phyloP scores from a whole-genome alignment of 2,329 filamentous ascomycete genomes.

The Penicillium freii region DNA sequence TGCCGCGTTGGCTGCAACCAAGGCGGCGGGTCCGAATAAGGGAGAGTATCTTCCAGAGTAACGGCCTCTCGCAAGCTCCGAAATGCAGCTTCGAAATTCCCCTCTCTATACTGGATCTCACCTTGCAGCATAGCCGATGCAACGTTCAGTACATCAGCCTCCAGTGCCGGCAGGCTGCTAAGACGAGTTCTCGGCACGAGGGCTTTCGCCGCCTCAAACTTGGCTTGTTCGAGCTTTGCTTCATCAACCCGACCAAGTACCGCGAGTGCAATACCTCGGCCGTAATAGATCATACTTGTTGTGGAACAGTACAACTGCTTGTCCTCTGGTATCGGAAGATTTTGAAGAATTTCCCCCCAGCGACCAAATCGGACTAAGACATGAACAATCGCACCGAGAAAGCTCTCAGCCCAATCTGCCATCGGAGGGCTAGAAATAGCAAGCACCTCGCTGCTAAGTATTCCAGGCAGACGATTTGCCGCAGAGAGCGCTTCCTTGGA shows the following conservation, averaged over 20 bases:
- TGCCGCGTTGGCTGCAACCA: slow-evolving; percentile 2
- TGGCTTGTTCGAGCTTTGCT: background rate
- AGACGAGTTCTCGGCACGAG: background rate
- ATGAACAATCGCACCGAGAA: background rate
- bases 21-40: background rate
- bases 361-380: background rate
- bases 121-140: slow-evolving; percentile 66
- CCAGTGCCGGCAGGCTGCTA: background rate
- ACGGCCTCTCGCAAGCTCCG: slow-evolving; percentile 56
- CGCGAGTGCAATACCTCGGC: background rate
- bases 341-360: background rate
- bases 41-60: slow-evolving; percentile 51
- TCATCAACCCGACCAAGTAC: background rate
- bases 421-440: background rate
- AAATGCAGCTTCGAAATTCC: slow-evolving; percentile 59
- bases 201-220: background rate
- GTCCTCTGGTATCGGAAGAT: background rate
- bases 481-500: background rate
- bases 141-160: background rate
- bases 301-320: background rate
- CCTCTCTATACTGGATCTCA: slow-evolving; percentile 67
- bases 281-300: background rate
- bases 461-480: background rate
- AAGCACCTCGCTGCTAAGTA: background rate
- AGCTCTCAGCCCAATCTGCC: background rate